Evolutionary conservation across 2,329 filamentous ascomycete genomes (phyloP).

Genomic region (Alternaria tenuissima): DNA sequence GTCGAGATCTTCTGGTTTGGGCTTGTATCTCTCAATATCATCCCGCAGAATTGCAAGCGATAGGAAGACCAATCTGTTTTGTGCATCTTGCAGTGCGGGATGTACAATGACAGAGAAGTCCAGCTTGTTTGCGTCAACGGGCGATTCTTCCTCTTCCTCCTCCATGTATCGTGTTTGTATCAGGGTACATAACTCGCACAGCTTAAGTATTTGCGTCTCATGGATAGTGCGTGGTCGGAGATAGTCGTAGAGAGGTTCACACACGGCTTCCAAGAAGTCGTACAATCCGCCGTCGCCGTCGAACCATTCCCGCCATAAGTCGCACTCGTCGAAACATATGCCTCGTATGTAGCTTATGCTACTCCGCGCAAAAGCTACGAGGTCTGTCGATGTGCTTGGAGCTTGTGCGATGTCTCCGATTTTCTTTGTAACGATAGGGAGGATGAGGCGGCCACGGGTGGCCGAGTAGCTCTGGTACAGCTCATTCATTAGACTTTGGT

Average conservation of each 20-base stretch:
- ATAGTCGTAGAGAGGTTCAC: constrained; percentile 73
- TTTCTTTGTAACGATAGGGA: constrained; percentile 70
- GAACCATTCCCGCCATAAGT: constrained; percentile 73
- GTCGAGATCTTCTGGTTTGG: constrained; percentile 70
- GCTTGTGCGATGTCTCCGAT: constrained; percentile 64
- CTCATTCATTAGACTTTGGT: constrained; percentile 71
- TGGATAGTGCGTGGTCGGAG: constrained; percentile 71
- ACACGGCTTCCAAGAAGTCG: constrained; percentile 72
- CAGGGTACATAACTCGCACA: constrained; percentile 72
- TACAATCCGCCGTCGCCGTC: constrained; percentile 69
- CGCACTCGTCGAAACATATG: constrained; percentile 72
- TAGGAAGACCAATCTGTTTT: constrained; percentile 72
- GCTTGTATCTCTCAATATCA: constrained; percentile 72
- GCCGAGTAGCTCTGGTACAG: constrained; percentile 70
- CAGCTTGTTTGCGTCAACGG: constrained; percentile 62
- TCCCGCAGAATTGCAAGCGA: constrained; percentile 69
- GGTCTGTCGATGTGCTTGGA: constrained; percentile 67
- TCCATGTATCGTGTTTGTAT: constrained; percentile 72
- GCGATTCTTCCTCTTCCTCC: constrained; percentile 57
- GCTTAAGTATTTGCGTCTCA: constrained; percentile 70
- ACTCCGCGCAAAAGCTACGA: constrained; percentile 70
- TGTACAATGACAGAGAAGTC: constrained; percentile 70
- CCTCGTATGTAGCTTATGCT: constrained; percentile 72
- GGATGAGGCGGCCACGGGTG: constrained; percentile 65
- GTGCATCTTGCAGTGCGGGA: constrained; percentile 71